A percentile compares a stretch with the other conserved stretches of the same genome.
Conservation (phyloP, 1,284 basidiomycete genomes). For the Vanrija sp. region DNA sequence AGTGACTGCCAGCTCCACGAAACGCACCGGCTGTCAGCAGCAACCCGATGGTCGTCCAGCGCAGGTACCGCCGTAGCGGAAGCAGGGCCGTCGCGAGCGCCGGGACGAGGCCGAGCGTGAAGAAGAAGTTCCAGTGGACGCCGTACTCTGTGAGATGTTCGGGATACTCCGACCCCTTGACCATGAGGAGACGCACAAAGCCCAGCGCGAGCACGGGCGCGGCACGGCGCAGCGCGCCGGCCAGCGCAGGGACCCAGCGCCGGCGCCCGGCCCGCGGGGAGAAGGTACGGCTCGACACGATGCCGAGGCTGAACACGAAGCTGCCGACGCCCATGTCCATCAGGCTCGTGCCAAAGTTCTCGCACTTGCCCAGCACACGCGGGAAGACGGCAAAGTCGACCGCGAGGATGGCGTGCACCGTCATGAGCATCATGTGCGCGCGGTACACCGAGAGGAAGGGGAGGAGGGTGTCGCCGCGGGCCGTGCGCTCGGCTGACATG, state of each 20-base stretch:
- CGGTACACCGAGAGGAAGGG: slow-evolving; percentile 80
- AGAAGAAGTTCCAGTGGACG: slow-evolving; percentile 98
- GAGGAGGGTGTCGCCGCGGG: slow-evolving; percentile 4
- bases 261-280: background rate
- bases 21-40: slow-evolving; percentile 61
- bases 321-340: slow-evolving; percentile 98
- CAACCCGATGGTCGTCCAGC: slow-evolving; percentile 64
- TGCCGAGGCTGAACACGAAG: slow-evolving; percentile 74
- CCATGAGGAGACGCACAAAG: slow-evolving; percentile 70
- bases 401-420: slow-evolving; percentile 83
- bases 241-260: background rate
- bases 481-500: slow-evolving; percentile 3
- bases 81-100: slow-evolving; percentile 67
- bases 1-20: background rate
- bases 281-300: slow-evolving; percentile 65
- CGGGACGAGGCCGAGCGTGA: slow-evolving; percentile 81
- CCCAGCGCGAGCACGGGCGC: slow-evolving; percentile 72
- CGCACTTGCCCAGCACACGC: slow-evolving; percentile 81
- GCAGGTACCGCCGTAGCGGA: slow-evolving; percentile 58
- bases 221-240: slow-evolving; percentile 55
- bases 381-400: slow-evolving; percentile 96
- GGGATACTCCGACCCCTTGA: slow-evolving; percentile 92
- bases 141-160: slow-evolving; percentile 97
- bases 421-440: slow-evolving; percentile 94
- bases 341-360: slow-evolving; percentile 90